Evolutionary conservation across 2,329 filamentous ascomycete species (phyloP).

Genomic region (Beauveria medogensis): DNA sequence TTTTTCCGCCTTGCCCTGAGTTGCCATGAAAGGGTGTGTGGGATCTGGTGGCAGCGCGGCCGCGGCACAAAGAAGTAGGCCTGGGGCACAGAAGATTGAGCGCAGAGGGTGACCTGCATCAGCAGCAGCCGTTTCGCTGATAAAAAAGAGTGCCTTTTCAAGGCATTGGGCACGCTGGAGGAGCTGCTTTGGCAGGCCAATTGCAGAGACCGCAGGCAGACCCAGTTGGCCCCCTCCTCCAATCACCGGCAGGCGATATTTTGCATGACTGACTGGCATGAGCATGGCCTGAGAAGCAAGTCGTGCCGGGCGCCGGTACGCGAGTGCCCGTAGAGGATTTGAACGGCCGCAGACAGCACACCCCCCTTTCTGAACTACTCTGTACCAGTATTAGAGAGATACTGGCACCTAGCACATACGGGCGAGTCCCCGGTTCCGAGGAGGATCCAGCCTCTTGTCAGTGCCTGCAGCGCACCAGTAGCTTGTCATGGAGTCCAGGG

Average conservation of each 20-base stretch:
- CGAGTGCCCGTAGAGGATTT: background rate
- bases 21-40: conserved; percentile 9
- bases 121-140: background rate
- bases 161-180: background rate
- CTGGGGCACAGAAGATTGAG: background rate
- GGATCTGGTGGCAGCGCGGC: conserved; percentile 9
- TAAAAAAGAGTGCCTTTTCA: background rate
- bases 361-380: background rate
- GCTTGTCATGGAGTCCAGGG: background rate
- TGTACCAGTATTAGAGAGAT: background rate
- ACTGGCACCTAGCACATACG: background rate
- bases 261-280: conserved; percentile 1
- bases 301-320: background rate
- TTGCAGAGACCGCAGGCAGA: background rate
- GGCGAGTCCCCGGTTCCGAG: background rate
- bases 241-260: conserved; percentile 1
- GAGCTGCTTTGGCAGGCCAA: background rate
- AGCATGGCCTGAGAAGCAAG: conserved; percentile 6
- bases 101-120: background rate
- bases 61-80: background rate
- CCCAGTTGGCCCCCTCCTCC: background rate
- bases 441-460: conserved; percentile 7
- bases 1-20: conserved; percentile 10
- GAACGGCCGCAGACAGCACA: background rate
- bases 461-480: background rate